phyloP scores from a whole-genome alignment of 1,284 basidiomycete species.

The Caloboletus firmus region DNA sequence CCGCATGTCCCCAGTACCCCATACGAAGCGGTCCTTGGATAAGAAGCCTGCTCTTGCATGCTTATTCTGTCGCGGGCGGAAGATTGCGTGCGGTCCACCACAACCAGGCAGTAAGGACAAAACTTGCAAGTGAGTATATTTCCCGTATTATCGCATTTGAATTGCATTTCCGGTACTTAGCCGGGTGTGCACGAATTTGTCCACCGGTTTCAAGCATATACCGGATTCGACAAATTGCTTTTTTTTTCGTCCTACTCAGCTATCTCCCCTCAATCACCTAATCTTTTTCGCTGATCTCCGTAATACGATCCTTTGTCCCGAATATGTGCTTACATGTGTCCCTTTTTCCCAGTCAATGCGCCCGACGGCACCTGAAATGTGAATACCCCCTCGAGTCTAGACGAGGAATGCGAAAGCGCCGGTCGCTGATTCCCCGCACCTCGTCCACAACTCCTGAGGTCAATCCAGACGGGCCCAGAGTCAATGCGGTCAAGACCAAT shows the following conservation, averaged over 20 bases:
- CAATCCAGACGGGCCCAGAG: conserved; percentile 22
- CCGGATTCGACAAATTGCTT: conserved; percentile 6
- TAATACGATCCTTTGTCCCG: conserved; percentile 8
- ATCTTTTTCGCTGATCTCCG: conserved; percentile 22
- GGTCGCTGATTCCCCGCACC: conserved; percentile 34
- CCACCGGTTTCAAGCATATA: conserved; percentile 9
- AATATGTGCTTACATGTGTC: conserved; percentile 21
- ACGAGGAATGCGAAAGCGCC: conserved; percentile 58
- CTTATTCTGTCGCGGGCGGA: conserved; percentile 60
- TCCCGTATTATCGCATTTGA: neutral
- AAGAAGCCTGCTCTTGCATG: conserved; percentile 60
- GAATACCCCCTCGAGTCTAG: conserved; percentile 60
- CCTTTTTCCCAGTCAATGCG: conserved; percentile 53
- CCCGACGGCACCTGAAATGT: conserved; percentile 55
- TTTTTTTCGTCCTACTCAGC: neutral
- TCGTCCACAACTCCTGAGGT: conserved; percentile 29
- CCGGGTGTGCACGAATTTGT: conserved; percentile 2
- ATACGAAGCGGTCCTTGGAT: conserved; percentile 27
- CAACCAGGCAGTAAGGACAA: conserved; percentile 48
- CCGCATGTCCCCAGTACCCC: conserved; percentile 23
- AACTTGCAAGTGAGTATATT: conserved; percentile 58
- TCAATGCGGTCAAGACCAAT: conserved; percentile 21
- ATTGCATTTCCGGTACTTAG: too few relatives aligned
- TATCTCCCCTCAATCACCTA: conserved; percentile 23
- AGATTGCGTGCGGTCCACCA: conserved; percentile 64